Evolutionary conservation across 1,284 basidiomycete species (phyloP).

Genomic region (Leccinum pachyderme): DNA sequence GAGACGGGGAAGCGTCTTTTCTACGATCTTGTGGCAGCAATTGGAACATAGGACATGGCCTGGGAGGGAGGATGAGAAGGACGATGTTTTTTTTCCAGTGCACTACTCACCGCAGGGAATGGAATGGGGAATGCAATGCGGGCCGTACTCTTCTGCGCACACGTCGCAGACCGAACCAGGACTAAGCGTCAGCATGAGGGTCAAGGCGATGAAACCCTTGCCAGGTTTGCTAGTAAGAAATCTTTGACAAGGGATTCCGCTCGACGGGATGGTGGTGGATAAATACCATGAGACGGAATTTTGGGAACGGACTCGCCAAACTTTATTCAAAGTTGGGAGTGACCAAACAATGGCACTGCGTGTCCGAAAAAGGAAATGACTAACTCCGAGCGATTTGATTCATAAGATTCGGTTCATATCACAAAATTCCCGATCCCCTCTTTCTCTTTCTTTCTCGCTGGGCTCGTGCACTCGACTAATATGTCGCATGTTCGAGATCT

Average conservation of each 20-base stretch:
- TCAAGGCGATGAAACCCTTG: constrained; percentile 37
- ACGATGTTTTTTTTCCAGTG: constrained; percentile 13
- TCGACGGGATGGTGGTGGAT: constrained; percentile 35
- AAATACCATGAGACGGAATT: constrained; percentile 34
- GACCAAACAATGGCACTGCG: constrained; percentile 31
- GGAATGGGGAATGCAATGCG: constrained; percentile 68
- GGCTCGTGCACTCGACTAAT: background rate
- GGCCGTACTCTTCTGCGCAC: constrained; percentile 78
- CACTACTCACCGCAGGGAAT: constrained; percentile 66
- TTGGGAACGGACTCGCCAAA: constrained; percentile 13
- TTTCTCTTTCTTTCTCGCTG: background rate
- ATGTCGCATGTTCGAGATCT: background rate
- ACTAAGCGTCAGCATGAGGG: constrained; percentile 71
- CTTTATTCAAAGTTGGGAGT: constrained; percentile 27
- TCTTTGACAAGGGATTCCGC: constrained; percentile 33
- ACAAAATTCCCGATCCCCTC: constrained; percentile 9
- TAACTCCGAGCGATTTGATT: constrained; percentile 23
- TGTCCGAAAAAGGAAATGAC: background rate
- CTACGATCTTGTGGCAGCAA: constrained; percentile 74
- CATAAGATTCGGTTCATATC: constrained; percentile 12
- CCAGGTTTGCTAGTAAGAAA: constrained; percentile 35
- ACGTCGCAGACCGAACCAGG: constrained; percentile 81
- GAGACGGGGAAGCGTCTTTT: constrained; percentile 68
- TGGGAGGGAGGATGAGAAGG: constrained; percentile 28
- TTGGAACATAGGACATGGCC: constrained; percentile 73